Conservation (phyloP, 2,329 filamentous ascomycete genomes). For the Eutypa lata region DNA sequence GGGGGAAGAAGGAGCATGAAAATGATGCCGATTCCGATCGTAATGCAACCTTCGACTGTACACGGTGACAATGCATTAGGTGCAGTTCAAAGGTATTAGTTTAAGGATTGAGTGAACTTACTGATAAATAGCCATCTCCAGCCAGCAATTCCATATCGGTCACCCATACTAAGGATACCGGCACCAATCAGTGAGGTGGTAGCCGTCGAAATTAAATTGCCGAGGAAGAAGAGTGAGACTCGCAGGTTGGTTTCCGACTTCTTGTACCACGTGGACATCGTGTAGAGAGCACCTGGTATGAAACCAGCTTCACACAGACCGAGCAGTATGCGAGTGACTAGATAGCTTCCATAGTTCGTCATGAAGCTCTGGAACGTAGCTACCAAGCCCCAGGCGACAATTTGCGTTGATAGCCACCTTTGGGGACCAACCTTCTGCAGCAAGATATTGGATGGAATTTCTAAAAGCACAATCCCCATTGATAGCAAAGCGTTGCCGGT, state of each 20-base stretch:
- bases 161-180: slow-evolving; percentile 43
- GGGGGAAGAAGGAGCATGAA: slow-evolving; percentile 39
- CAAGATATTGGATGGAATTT: slow-evolving; percentile 30
- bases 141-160: slow-evolving; percentile 36
- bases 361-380: slow-evolving; percentile 32
- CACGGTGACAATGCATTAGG: not conserved
- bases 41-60: slow-evolving; percentile 27
- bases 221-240: slow-evolving; percentile 50
- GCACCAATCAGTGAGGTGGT: slow-evolving; percentile 46
- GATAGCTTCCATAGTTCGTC: slow-evolving; percentile 39
- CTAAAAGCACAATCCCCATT: slow-evolving; percentile 28
- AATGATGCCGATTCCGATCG: slow-evolving; percentile 29
- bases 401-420: slow-evolving; percentile 27
- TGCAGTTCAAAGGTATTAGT: no score
- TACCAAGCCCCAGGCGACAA: slow-evolving; percentile 31
- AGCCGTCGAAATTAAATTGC: slow-evolving; percentile 50
- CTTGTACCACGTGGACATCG: slow-evolving; percentile 49
- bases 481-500: slow-evolving; percentile 27
- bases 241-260: slow-evolving; percentile 42
- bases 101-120: slow-evolving; percentile 20
- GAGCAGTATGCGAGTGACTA: slow-evolving; percentile 40
- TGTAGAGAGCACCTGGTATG: slow-evolving; percentile 49
- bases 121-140: slow-evolving; percentile 52
- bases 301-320: slow-evolving; percentile 50
- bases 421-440: slow-evolving; percentile 26